A percentile compares a stretch with the other conserved stretches of the same genome.
phyloP scores from a whole-genome alignment of 2,329 filamentous ascomycete species.

The Arthrobotrys iridis region DNA sequence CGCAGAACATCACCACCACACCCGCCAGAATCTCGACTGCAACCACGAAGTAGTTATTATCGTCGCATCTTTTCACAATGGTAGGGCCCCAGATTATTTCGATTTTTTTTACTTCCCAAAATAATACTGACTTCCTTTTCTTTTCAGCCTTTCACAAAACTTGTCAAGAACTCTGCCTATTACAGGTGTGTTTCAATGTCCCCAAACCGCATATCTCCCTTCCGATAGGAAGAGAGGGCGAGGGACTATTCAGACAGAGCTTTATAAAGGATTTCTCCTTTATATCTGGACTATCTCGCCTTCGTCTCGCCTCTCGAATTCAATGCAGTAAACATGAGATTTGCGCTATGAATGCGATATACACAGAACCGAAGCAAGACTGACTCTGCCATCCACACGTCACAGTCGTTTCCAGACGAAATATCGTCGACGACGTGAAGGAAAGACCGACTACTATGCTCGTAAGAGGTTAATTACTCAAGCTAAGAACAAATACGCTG shows the following conservation, averaged over 20 bases:
- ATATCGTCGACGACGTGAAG: slow-evolving; percentile 95
- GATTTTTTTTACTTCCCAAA: neutral
- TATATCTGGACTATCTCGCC: neutral
- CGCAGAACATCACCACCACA: neutral
- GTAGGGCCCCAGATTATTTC: neutral
- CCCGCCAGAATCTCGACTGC: neutral
- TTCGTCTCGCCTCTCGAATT: neutral
- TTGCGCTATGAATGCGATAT: neutral
- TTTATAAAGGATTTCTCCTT: neutral
- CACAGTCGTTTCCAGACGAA: slow-evolving; percentile 97
- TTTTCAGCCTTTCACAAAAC: slow-evolving; percentile 86
- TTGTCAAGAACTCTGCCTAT: slow-evolving; percentile 98
- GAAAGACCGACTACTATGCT: slow-evolving; percentile 99
- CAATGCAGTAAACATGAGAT: neutral
- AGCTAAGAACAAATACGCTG: slow-evolving; percentile 99
- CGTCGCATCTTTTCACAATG: slow-evolving; percentile 15
- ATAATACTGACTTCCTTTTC: neutral
- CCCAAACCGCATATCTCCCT: slow-evolving; percentile 36
- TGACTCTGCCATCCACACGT: slow-evolving; percentile 53
- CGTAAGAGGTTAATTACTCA: slow-evolving; percentile 99
- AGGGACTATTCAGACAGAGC: slow-evolving; percentile 38
- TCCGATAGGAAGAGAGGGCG: slow-evolving; percentile 51
- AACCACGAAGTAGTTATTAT: neutral
- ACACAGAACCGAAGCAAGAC: slow-evolving; percentile 48
- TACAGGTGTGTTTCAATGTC: slow-evolving; percentile 77